A percentile compares a stretch with the other conserved stretches of the same genome.
phyloP scores from a whole-genome alignment of 1,139 yeast species.

The Spathaspora sp. region DNA sequence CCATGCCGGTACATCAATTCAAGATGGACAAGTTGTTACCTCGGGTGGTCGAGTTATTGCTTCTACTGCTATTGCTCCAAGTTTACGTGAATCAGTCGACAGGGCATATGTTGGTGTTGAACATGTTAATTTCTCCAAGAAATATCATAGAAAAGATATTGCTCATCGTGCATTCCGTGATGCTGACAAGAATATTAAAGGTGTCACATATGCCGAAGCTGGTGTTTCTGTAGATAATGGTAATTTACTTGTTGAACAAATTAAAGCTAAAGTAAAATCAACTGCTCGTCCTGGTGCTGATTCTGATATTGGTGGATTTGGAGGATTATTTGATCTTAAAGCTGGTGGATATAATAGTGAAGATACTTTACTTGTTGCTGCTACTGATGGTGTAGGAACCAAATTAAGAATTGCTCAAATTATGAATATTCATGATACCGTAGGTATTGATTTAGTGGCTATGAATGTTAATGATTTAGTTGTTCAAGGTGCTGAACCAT shows the following conservation, averaged over 20 bases:
- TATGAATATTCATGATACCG: slow-evolving; percentile 86
- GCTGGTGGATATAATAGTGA: slow-evolving; percentile 80
- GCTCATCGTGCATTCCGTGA: slow-evolving; percentile 93
- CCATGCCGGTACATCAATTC: slow-evolving; percentile 86
- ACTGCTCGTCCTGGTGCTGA: slow-evolving; percentile 97
- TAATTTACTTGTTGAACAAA: slow-evolving; percentile 82
- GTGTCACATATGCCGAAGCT: slow-evolving; percentile 85
- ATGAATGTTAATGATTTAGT: slow-evolving; percentile 98
- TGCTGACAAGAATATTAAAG: slow-evolving; percentile 27
- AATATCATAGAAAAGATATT: slow-evolving; percentile 87
- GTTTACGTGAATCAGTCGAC: slow-evolving; percentile 78
- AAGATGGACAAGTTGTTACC: slow-evolving; percentile 66
- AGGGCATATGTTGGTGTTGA: slow-evolving; percentile 85
- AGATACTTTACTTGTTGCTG: slow-evolving; percentile 86
- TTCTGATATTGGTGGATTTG: slow-evolving; percentile 98
- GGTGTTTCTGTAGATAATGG: slow-evolving; percentile 99
- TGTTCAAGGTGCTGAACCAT: slow-evolving; percentile 98
- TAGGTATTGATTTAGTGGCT: slow-evolving; percentile 97
- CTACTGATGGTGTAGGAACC: slow-evolving; percentile 99
- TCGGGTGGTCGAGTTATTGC: slow-evolving; percentile 98
- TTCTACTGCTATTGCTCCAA: slow-evolving; percentile 77
- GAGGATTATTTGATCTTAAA: slow-evolving; percentile 90
- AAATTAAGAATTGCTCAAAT: slow-evolving; percentile 93
- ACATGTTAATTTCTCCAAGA: slow-evolving; percentile 66
- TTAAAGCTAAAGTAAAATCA: slow-evolving; percentile 89